Percentiles rank a stretch among this genome's conserved stretches.
Evolutionary conservation across 1,284 basidiomycete genomes (phyloP).

Genomic region (Puccinia polysora): DNA sequence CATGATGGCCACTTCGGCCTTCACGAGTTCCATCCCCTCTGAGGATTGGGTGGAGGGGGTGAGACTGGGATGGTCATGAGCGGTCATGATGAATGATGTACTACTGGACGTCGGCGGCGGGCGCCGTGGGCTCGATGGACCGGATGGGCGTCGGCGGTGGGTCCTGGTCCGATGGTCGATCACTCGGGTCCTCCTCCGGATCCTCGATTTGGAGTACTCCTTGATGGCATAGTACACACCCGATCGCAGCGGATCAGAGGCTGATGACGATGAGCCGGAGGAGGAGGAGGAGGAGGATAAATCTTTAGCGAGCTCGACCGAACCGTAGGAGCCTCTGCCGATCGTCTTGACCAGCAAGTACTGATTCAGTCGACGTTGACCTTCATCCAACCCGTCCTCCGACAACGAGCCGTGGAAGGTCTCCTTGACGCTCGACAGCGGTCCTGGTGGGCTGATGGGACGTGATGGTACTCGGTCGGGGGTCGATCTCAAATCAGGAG

Average conservation of each 20-base stretch:
- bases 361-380: slow-evolving; percentile 20
- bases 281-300: background rate
- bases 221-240: slow-evolving; percentile 7
- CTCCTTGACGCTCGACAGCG: background rate
- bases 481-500: no score
- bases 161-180: background rate
- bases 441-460: background rate
- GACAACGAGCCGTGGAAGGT: slow-evolving; percentile 16
- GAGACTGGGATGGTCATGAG: background rate
- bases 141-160: background rate
- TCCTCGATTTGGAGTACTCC: slow-evolving; percentile 28
- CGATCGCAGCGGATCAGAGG: background rate
- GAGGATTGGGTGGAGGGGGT: background rate
- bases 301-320: slow-evolving; percentile 24
- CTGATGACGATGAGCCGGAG: background rate
- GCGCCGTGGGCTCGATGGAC: background rate
- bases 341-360: slow-evolving; percentile 13
- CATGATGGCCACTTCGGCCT: slow-evolving; percentile 33
- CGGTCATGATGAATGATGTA: no score
- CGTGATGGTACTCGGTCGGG: background rate
- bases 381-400: background rate
- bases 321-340: slow-evolving; percentile 25
- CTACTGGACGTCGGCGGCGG: background rate
- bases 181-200: background rate
- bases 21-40: slow-evolving; percentile 25